Evolutionary conservation across 73 alveolate genomes (phyloP).

Genomic region (Chromera velia): DNA sequence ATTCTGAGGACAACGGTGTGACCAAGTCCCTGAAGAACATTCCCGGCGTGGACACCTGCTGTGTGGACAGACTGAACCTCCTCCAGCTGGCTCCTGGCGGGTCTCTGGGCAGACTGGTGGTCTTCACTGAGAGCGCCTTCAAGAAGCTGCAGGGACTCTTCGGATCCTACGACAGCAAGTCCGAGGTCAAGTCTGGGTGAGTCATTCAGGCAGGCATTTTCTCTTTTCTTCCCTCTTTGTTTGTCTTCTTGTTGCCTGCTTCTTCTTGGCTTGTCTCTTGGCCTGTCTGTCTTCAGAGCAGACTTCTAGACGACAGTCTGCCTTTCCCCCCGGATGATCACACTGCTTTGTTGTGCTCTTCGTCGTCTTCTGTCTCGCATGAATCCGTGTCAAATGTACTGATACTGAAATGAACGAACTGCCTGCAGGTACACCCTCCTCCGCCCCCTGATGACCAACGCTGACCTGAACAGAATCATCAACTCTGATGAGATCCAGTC

Average conservation of each 20-base stretch:
- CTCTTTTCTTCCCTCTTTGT: too few relatives aligned
- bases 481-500: conserved; percentile 55
- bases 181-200: too few relatives aligned
- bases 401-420: too few relatives aligned
- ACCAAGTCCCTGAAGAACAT: conserved; percentile 79
- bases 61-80: conserved; percentile 76
- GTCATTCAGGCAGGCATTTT: too few relatives aligned
- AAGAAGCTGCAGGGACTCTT: not conserved
- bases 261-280: too few relatives aligned
- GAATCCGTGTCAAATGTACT: too few relatives aligned
- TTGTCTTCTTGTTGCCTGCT: too few relatives aligned
- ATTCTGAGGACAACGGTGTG: conserved; percentile 71
- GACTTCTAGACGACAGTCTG: conserved; percentile 10
- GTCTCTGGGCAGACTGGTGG: conserved; percentile 79
- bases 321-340: too few relatives aligned
- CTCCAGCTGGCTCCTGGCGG: conserved; percentile 94
- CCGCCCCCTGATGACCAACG: conserved; percentile 57
- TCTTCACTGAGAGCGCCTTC: conserved; percentile 59
- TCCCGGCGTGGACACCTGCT: conserved; percentile 83
- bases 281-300: too few relatives aligned
- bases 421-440: conserved; percentile 58
- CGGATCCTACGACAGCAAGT: too few relatives aligned
- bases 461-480: conserved; percentile 56
- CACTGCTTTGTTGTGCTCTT: too few relatives aligned
- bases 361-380: too few relatives aligned